Evolutionary conservation across 2,329 filamentous ascomycete genomes (phyloP).

Genomic region (Trichophyton rubrum): DNA sequence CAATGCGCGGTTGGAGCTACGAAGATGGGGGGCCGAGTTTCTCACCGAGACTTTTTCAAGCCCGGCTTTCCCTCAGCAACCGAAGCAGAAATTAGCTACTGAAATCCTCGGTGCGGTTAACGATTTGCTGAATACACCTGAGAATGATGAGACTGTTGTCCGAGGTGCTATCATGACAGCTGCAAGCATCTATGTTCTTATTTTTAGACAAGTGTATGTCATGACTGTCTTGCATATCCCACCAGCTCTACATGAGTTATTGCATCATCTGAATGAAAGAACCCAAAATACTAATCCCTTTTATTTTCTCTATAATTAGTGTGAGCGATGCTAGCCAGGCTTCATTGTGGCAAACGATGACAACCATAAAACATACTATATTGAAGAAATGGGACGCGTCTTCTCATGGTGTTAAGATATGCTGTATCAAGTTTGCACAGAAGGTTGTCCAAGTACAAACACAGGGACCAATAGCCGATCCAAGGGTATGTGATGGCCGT

Average conservation of each 20-base stretch:
- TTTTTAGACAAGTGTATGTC: constrained; percentile 90
- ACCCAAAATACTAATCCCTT: background rate
- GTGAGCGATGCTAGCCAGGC: constrained; percentile 75
- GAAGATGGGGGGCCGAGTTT: constrained; percentile 93
- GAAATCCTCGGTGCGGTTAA: constrained; percentile 66
- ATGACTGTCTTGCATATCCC: constrained; percentile 12
- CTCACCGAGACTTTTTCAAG: constrained; percentile 91
- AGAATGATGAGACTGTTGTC: constrained; percentile 66
- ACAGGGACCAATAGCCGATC: constrained; percentile 66
- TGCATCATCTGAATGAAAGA: background rate
- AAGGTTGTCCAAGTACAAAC: constrained; percentile 87
- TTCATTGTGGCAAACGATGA: constrained; percentile 76
- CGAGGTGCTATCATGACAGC: constrained; percentile 79
- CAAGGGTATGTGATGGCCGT: constrained; percentile 51
- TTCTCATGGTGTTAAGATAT: constrained; percentile 65
- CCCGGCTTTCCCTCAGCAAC: constrained; percentile 61
- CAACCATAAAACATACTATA: constrained; percentile 77
- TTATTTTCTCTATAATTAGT: constrained; percentile 36
- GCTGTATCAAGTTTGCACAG: constrained; percentile 96
- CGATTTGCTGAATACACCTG: constrained; percentile 55
- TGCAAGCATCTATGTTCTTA: constrained; percentile 83
- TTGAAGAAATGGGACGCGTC: constrained; percentile 77
- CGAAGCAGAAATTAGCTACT: constrained; percentile 69
- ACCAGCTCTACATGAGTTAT: background rate
- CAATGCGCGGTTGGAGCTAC: constrained; percentile 61